phyloP scores from a whole-genome alignment of 2,329 filamentous ascomycete species.

The Talaromyces verruculosus region DNA sequence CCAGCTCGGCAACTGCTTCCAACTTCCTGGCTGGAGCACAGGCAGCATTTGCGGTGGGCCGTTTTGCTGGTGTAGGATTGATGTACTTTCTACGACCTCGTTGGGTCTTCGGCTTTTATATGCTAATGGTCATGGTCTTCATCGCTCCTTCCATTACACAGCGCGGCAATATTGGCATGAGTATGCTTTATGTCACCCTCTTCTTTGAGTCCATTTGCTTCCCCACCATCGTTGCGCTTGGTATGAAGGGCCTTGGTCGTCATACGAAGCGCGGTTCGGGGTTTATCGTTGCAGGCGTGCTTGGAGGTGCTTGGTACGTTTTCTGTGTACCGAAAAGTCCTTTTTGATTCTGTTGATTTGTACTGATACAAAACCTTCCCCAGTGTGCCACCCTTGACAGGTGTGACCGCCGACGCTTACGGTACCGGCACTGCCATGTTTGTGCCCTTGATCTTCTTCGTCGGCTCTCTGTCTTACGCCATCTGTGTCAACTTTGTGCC shows the following conservation, averaged over 20 bases:
- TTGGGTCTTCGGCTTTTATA: conserved; percentile 68
- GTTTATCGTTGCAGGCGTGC: conserved; percentile 69
- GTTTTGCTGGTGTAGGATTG: conserved; percentile 65
- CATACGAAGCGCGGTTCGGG: conserved; percentile 68
- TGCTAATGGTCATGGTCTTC: conserved; percentile 63
- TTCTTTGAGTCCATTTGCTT: conserved; percentile 54
- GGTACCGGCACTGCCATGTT: conserved; percentile 64
- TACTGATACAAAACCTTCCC: background rate
- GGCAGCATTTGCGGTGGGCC: conserved; percentile 68
- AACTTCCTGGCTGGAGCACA: conserved; percentile 74
- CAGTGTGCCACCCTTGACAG: conserved; percentile 62
- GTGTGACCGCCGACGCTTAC: conserved; percentile 66
- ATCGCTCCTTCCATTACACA: conserved; percentile 52
- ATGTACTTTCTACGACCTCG: conserved; percentile 69
- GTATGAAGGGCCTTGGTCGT: conserved; percentile 70
- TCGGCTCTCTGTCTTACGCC: conserved; percentile 58
- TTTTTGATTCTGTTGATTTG: background rate
- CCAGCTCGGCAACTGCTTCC: conserved; percentile 58
- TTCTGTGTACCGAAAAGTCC: background rate
- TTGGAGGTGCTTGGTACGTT: conserved; percentile 67
- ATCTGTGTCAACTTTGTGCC: conserved; percentile 66
- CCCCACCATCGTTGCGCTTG: conserved; percentile 73
- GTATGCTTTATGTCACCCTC: conserved; percentile 33
- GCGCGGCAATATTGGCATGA: conserved; percentile 39
- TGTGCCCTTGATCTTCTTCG: conserved; percentile 63